phyloP scores from a whole-genome alignment of 257 asterid species.

The Lycium barbarum region DNA sequence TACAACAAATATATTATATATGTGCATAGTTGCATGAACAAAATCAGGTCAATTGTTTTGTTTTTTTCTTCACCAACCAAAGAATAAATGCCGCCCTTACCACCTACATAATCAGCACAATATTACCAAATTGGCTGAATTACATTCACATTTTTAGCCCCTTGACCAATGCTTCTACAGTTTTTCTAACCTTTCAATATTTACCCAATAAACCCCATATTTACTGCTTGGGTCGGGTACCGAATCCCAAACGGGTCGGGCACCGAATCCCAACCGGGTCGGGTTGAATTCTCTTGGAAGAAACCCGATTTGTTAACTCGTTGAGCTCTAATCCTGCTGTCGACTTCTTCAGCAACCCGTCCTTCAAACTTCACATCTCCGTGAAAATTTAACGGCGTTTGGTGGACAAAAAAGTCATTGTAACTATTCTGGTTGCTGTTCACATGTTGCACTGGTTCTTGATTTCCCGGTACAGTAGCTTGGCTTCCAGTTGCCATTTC shows the following conservation, averaged over 20 bases:
- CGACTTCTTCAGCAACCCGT: conserved; percentile 55
- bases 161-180: background rate
- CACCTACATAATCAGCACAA: too few relatives aligned
- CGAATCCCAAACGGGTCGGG: conserved; percentile 59
- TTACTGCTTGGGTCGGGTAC: conserved; percentile 54
- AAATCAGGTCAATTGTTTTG: too few relatives aligned
- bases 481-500: background rate
- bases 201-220: conserved; percentile 58
- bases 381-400: conserved; percentile 28
- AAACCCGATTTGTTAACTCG: conserved; percentile 48
- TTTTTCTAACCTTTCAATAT: background rate
- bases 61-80: too few relatives aligned
- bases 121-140: too few relatives aligned
- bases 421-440: conserved; percentile 28
- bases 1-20: too few relatives aligned
- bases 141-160: conserved; percentile 44
- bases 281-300: conserved; percentile 35
- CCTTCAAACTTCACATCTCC: conserved; percentile 17
- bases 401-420: conserved; percentile 12
- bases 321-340: conserved; percentile 46
- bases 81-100: too few relatives aligned
- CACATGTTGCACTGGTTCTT: background rate
- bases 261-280: background rate
- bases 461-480: background rate
- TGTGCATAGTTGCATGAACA: too few relatives aligned